Conservation (phyloP, 495 filamentous ascomycete species). For the Trichoderma gamsii region DNA sequence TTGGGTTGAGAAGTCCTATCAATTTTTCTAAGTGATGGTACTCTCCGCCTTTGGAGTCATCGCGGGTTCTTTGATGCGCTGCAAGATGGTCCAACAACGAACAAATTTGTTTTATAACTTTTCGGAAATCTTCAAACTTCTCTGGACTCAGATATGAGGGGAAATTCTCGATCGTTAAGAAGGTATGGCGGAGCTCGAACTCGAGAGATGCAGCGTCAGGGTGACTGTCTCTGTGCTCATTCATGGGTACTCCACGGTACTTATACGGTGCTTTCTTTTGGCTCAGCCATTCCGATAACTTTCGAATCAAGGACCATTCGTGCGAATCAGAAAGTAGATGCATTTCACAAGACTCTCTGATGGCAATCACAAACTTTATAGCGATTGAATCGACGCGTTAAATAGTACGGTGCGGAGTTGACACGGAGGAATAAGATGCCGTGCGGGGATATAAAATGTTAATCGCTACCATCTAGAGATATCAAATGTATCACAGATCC, state of each 20-base stretch:
- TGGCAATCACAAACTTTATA: no score
- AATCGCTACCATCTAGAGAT: no score
- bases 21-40: neutral
- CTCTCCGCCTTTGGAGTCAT: no score
- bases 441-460: no score
- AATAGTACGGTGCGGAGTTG: no score
- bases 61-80: neutral
- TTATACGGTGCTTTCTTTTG: neutral
- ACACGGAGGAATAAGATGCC: no score
- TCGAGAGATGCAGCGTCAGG: neutral
- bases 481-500: no score
- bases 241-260: neutral
- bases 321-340: neutral
- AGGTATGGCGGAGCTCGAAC: neutral
- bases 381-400: no score
- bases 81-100: neutral
- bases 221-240: neutral
- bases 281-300: neutral
- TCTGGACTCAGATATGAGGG: neutral
- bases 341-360: neutral
- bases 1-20: neutral
- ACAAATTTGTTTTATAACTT: neutral
- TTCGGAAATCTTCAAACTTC: neutral
- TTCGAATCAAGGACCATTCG: neutral
- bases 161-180: neutral